Base-by-base conservation (phyloP, 495 filamentous ascomycete species). In the Evernia prunastri region DNA sequence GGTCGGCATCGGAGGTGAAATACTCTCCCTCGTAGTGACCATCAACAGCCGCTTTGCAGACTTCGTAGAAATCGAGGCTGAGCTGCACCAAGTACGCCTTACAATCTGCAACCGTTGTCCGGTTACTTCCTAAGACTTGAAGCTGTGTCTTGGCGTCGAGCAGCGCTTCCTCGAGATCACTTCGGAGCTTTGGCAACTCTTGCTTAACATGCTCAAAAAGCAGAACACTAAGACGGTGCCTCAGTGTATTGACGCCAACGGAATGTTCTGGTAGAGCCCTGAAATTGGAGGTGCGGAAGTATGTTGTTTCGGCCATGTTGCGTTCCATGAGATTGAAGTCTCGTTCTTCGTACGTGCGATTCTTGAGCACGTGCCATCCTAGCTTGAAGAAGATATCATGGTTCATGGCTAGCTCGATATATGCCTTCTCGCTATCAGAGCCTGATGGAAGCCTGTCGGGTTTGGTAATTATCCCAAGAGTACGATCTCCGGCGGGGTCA, bases 331-430 rank as follows among this genome's bases (percentile, higher is more conserved):
- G 56, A 4, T 59, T 42, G 20, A 36, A 53, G 1, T 59, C 29
- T 25, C 18, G 57, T 59, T 61, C 59, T 4, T 79, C 71, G 60
- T 81, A 82, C 9, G 70, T 70, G 4, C 82, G 77, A 66, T 89
- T 90, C 11, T 81, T 81, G 29, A 92, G 70, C 4, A 86, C 81
- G 72, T 90, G 86, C 87, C 86, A 91, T 6, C 86, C 88, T 4
- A 90, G 80, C 29, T 80, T 74, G 56, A 92, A 82, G 25, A 68
- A 71, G 20, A 86, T 74, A 58, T 90, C 81, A 36, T 82, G 75
- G 64, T 91, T 92, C 35, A 74, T 70, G 0, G 85, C 79, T 0
- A 89, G 73, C 0, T 79, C 68, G 1, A 89, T 61, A 65, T 80
- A 90, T 9, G 68, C 68, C 0, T 61, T 63, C 61, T 90, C 82